These are phyloP conservation scores for Psophocarpus tetragonolobus DNA, from an alignment of 306 rosid genomes.

Conservation along the genomic window DNA sequence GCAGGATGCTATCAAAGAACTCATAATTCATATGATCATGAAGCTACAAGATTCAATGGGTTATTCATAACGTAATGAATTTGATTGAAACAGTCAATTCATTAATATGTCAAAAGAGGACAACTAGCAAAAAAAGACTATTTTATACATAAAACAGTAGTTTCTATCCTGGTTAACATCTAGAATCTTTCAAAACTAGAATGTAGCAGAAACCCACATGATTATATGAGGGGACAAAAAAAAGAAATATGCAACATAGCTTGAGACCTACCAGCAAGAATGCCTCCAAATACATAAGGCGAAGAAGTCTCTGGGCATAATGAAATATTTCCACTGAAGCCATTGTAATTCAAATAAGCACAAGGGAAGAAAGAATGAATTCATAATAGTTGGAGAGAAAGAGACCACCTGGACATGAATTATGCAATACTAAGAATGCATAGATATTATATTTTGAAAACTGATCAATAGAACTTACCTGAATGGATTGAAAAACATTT, in stretches of 20 bases:
- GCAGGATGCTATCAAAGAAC: conserved; percentile 18
- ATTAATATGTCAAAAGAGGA: background rate
- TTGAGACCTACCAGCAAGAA: conserved; percentile 85
- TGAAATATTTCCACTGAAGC: conserved; percentile 82
- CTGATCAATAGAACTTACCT: conserved; percentile 53
- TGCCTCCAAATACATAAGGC: conserved; percentile 77
- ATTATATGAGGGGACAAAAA: conserved; percentile 14
- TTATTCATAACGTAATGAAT: conserved; percentile 15
- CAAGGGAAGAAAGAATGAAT: conserved; percentile 28
- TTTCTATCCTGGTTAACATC: conserved; percentile 11
- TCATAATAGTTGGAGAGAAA: background rate
- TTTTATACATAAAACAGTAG: background rate
- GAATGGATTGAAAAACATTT: conserved; percentile 92
- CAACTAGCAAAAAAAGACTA: background rate
- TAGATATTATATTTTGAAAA: conserved; percentile 8
- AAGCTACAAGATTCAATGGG: conserved; percentile 17
- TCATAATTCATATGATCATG: conserved; percentile 26
- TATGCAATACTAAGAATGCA: conserved; percentile 10
- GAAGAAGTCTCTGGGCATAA: conserved; percentile 60
- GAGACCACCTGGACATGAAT: conserved; percentile 27
- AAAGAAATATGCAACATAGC: conserved; percentile 35
- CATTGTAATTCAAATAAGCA: conserved; percentile 42
- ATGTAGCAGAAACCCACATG: background rate
- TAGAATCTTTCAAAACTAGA: background rate
- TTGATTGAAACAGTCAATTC: conserved; percentile 10